Evolutionary conservation across 345 rosid species (phyloP).

Genomic region (Dovyalis caffra): DNA sequence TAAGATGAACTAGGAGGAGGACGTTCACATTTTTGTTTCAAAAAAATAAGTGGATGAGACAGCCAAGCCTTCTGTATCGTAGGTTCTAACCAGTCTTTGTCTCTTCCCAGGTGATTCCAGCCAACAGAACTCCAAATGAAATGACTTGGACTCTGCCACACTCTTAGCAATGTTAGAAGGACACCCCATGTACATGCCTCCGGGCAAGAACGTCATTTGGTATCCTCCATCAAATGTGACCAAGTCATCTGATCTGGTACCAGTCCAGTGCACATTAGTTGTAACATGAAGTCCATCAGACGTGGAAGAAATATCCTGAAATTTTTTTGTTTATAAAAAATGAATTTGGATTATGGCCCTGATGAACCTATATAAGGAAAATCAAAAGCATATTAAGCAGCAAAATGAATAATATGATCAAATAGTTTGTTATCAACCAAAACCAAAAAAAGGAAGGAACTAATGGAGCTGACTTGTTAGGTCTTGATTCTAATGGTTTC

Average conservation of each 20-base stretch:
- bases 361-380: not conserved
- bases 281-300: constrained; percentile 32
- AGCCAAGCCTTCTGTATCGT: constrained; percentile 74
- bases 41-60: constrained; percentile 78
- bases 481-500: not conserved
- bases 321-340: constrained; percentile 5
- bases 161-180: constrained; percentile 64
- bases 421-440: not conserved
- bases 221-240: constrained; percentile 70
- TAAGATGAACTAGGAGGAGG: not conserved
- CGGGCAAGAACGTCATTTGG: constrained; percentile 65
- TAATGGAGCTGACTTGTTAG: not conserved
- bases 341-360: constrained; percentile 1
- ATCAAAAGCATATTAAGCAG: not conserved
- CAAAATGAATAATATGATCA: not conserved
- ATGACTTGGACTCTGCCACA: constrained; percentile 65
- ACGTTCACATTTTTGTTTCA: constrained; percentile 55
- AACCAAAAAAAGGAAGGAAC: not conserved
- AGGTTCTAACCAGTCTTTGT: constrained; percentile 79
- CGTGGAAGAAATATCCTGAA: constrained; percentile 57
- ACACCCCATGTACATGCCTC: constrained; percentile 91
- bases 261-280: constrained; percentile 64
- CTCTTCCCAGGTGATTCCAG: constrained; percentile 62
- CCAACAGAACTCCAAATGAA: constrained; percentile 92
- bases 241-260: constrained; percentile 51